phyloP scores from a whole-genome alignment of 2,329 filamentous ascomycete genomes.

The Fusarium lateritium region DNA sequence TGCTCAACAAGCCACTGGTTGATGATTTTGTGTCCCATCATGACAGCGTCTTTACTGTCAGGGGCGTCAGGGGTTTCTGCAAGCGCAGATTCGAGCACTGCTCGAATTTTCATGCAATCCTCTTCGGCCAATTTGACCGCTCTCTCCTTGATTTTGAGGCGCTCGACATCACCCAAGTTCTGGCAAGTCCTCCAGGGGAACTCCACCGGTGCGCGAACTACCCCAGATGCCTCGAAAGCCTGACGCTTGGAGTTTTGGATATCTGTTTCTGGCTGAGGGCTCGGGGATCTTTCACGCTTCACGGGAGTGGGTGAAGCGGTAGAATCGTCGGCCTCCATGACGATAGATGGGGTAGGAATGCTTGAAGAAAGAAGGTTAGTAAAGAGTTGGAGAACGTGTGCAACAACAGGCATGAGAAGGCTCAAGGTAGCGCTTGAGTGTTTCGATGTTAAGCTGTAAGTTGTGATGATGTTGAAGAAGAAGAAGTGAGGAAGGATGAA shows the following conservation, averaged over 20 bases:
- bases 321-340: background rate
- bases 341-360: background rate
- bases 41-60: background rate
- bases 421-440: too few species aligned
- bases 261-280: fast-evolving
- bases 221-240: background rate
- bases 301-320: background rate
- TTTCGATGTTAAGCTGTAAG: too few species aligned
- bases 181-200: slow-evolving; percentile 17
- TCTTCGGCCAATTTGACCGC: slow-evolving; percentile 4
- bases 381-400: too few species aligned
- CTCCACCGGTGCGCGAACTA: too few species aligned
- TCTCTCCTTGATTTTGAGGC: slow-evolving; percentile 20
- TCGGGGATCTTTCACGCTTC: slow-evolving; percentile 3
- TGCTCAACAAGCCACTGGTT: slow-evolving; percentile 8
- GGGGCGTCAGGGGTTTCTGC: background rate
- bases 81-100: background rate
- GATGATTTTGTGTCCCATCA: slow-evolving; percentile 15
- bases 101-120: background rate
- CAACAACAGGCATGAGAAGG: too few species aligned
- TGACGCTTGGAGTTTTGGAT: background rate
- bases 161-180: background rate
- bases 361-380: background rate
- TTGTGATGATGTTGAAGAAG: too few species aligned
- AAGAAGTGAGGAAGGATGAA: too few species aligned